Percentiles rank a stretch among this genome's conserved stretches.
phyloP scores from a whole-genome alignment of 2,329 filamentous ascomycete species.

The Trichophyton benhamiae region DNA sequence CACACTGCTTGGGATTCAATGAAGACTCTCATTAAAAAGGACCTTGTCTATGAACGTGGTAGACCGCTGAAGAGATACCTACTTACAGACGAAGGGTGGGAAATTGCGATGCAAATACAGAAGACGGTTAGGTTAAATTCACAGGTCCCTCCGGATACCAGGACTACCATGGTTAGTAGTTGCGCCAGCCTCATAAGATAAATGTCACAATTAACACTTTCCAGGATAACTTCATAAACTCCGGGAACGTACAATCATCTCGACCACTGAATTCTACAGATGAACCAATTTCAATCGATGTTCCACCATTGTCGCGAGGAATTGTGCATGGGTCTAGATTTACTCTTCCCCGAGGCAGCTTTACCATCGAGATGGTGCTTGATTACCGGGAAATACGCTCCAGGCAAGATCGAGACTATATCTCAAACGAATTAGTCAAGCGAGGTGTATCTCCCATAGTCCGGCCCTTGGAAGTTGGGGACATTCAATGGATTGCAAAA shows the following conservation, averaged over 20 bases:
- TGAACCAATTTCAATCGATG: background rate
- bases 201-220: background rate
- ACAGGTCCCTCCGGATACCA: background rate
- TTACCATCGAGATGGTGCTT: conserved; percentile 59
- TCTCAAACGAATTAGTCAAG: conserved; percentile 57
- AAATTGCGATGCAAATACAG: conserved; percentile 52
- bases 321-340: conserved; percentile 38
- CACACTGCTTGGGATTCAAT: conserved; percentile 78
- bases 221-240: background rate
- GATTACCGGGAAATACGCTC: conserved; percentile 64
- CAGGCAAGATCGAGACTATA: conserved; percentile 62
- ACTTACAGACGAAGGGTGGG: conserved; percentile 67
- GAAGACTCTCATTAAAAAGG: conserved; percentile 61
- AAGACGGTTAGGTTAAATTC: background rate
- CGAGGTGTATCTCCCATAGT: conserved; percentile 54
- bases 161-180: background rate
- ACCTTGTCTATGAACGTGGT: conserved; percentile 59
- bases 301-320: background rate
- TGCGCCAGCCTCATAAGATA: background rate
- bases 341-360: conserved; percentile 50
- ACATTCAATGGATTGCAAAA: conserved; percentile 69
- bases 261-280: background rate
- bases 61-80: conserved; percentile 55
- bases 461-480: conserved; percentile 58
- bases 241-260: background rate